A percentile compares a stretch with the other conserved stretches of the same genome.
Conservation (phyloP, 139 green algal genomes). For the Desmodesmus armatus region DNA sequence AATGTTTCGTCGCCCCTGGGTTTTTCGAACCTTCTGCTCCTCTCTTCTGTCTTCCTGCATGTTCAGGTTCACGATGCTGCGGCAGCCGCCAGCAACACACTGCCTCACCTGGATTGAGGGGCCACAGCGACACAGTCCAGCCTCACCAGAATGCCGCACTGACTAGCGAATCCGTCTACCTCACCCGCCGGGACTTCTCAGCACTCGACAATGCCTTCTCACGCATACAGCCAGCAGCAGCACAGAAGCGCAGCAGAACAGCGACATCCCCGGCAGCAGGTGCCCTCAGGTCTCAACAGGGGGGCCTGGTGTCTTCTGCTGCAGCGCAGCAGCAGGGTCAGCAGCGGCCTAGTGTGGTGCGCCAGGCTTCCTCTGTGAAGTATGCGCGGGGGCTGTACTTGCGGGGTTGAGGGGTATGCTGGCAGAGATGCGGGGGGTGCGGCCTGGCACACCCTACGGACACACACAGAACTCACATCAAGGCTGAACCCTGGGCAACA, state of each 20-base stretch:
- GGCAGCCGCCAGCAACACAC: too few relatives aligned
- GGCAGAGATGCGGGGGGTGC: slow-evolving; percentile 59
- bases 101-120: too few relatives aligned
- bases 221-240: too few relatives aligned
- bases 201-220: slow-evolving; percentile 1
- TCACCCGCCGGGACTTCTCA: slow-evolving; percentile 7
- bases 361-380: neutral
- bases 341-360: neutral
- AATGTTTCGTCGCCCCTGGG: too few relatives aligned
- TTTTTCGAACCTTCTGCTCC: too few relatives aligned
- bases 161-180: too few relatives aligned
- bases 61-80: too few relatives aligned
- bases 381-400: slow-evolving; percentile 59
- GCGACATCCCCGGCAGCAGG: neutral
- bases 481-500: too few relatives aligned
- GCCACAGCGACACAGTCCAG: too few relatives aligned
- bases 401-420: slow-evolving; percentile 57
- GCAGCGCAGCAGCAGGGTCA: neutral
- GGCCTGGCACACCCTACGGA: slow-evolving; percentile 58
- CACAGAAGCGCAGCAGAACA: neutral
- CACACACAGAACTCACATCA: slow-evolving; percentile 62
- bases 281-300: too few relatives aligned
- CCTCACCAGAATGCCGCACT: too few relatives aligned
- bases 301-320: neutral
- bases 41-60: too few relatives aligned